A percentile compares a stretch with the other conserved stretches of the same genome.
phyloP scores from a whole-genome alignment of 495 filamentous ascomycete species.

The Parathielavia hyrcaniae region DNA sequence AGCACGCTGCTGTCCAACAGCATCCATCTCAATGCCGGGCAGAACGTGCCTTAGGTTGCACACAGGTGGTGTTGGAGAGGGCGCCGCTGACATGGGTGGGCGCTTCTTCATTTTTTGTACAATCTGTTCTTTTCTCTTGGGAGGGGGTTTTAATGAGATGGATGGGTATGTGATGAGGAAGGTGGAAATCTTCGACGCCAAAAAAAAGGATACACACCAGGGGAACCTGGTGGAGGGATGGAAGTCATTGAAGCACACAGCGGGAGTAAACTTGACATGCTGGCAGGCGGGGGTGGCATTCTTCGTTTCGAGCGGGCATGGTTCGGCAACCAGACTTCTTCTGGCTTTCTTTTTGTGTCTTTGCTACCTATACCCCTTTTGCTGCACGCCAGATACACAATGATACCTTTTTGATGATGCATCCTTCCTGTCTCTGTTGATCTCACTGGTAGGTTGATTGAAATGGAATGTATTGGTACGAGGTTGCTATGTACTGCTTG shows the following conservation, averaged over 20 bases:
- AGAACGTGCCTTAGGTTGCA: neutral
- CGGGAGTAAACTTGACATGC: neutral
- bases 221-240: neutral
- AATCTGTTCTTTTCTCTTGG: neutral
- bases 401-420: neutral
- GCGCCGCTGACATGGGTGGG: neutral
- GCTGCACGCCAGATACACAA: conserved; percentile 7
- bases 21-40: conserved; percentile 49
- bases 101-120: neutral
- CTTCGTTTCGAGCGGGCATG: conserved; percentile 8
- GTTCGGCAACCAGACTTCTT: conserved; percentile 13
- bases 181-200: neutral
- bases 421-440: no score
- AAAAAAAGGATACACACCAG: conserved; percentile 1
- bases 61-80: neutral
- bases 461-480: no score
- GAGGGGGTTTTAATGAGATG: neutral
- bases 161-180: neutral
- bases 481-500: no score
- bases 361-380: conserved; percentile 21
- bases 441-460: no score
- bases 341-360: conserved; percentile 5
- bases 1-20: conserved; percentile 73
- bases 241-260: neutral
- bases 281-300: conserved; percentile 1